Evolutionary conservation across 2,329 filamentous ascomycete species (phyloP).

Genomic region (Cadophora gregata): DNA sequence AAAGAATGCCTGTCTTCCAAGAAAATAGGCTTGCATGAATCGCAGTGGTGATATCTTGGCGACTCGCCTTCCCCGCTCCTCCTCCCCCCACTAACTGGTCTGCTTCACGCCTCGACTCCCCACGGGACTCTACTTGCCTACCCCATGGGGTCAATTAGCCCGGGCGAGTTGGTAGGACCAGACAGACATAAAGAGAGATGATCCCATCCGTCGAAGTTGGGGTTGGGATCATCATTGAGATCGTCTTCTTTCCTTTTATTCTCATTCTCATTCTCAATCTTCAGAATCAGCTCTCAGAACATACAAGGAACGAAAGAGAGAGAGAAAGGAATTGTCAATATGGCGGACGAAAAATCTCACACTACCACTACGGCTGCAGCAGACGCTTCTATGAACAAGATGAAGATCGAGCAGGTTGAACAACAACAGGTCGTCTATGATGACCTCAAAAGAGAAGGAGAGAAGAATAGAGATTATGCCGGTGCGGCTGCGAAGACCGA

Average conservation of each 20-base stretch:
- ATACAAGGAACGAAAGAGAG: no score
- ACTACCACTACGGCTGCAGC: not conserved
- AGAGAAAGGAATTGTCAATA: not conserved
- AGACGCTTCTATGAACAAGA: no score
- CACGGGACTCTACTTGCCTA: no score
- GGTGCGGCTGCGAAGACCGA: slow-evolving; percentile 46
- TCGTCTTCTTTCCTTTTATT: not conserved
- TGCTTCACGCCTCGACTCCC: not conserved
- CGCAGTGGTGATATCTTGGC: slow-evolving; percentile 3
- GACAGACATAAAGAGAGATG: not conserved
- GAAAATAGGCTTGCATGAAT: slow-evolving; percentile 4
- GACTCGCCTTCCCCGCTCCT: slow-evolving; percentile 12
- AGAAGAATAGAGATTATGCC: slow-evolving; percentile 22
- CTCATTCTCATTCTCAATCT: not conserved
- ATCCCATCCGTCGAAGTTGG: not conserved
- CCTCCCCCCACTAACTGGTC: not conserved
- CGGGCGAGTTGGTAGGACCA: no score
- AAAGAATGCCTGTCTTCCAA: slow-evolving; percentile 8
- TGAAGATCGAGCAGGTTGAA: slow-evolving; percentile 11
- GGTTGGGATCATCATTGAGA: not conserved
- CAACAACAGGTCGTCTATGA: not conserved
- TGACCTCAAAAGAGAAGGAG: slow-evolving; percentile 10
- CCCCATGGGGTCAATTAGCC: slow-evolving; percentile 16
- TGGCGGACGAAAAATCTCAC: not conserved
- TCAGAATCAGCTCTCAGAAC: no score